A percentile compares a stretch with the other conserved stretches of the same genome.
phyloP scores from a whole-genome alignment of 352 stramenopile genomes.

The Globisporangium nagaii region DNA sequence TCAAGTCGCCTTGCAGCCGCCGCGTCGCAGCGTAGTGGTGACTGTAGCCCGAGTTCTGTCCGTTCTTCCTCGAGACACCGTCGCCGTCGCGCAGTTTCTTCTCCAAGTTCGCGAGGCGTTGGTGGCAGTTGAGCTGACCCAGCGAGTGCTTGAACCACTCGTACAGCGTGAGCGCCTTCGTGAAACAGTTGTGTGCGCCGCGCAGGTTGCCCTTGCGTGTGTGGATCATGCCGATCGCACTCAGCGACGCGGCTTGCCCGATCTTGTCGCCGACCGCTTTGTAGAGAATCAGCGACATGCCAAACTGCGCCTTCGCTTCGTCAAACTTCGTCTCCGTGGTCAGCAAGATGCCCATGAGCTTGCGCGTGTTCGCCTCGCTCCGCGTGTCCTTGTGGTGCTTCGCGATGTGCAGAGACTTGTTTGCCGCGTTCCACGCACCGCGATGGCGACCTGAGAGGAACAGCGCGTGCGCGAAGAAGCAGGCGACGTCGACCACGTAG shows the following conservation, averaged over 20 bases:
- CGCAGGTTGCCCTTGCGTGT: conserved; percentile 73
- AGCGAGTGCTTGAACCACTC: conserved; percentile 82
- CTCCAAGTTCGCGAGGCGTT: conserved; percentile 76
- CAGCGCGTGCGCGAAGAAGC: conserved; percentile 66
- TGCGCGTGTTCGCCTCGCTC: conserved; percentile 65
- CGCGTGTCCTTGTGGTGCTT: conserved; percentile 68
- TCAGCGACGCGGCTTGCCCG: conserved; percentile 66
- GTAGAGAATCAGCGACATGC: conserved; percentile 68
- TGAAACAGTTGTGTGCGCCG: conserved; percentile 75
- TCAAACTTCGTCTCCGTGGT: conserved; percentile 83
- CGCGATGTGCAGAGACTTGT: conserved; percentile 68
- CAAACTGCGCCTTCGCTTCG: conserved; percentile 77
- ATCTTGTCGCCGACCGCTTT: conserved; percentile 72
- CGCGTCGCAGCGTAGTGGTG: conserved; percentile 76
- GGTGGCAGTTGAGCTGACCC: conserved; percentile 75
- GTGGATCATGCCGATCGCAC: conserved; percentile 78
- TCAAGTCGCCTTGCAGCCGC: conserved; percentile 70
- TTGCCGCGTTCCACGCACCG: conserved; percentile 64
- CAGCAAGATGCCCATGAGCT: conserved; percentile 73
- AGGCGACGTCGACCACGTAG: conserved; percentile 65
- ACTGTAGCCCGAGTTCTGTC: conserved; percentile 52
- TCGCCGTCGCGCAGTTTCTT: conserved; percentile 78
- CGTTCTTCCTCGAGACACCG: conserved; percentile 45
- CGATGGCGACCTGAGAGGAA: conserved; percentile 71
- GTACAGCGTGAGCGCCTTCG: conserved; percentile 71